Conservation (phyloP, 2,329 filamentous ascomycete genomes). For the Akanthomyces uredinophilus region DNA sequence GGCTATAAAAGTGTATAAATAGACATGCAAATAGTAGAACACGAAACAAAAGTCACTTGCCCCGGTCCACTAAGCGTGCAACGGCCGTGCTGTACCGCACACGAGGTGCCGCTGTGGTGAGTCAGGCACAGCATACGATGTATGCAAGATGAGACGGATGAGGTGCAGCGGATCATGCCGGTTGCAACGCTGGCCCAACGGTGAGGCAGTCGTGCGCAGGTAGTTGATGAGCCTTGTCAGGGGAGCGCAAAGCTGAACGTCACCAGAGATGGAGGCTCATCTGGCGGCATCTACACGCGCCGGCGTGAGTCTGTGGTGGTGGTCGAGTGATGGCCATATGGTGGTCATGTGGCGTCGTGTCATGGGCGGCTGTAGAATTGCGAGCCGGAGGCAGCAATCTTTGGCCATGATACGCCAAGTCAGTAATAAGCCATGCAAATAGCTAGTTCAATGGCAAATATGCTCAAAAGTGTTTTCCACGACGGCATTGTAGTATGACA, state of each 20-base stretch:
- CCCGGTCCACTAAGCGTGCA: neutral
- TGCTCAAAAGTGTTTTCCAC: too few relatives aligned
- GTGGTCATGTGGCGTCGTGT: slow-evolving; percentile 8
- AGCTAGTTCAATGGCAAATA: too few relatives aligned
- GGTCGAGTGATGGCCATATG: neutral
- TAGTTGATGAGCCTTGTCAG: neutral
- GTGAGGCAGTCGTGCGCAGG: neutral
- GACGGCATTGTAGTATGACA: too few relatives aligned
- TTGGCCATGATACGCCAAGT: too few relatives aligned
- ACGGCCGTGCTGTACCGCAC: neutral
- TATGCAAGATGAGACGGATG: neutral
- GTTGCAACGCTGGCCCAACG: neutral
- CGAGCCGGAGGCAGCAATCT: neutral
- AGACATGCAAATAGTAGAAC: slow-evolving; percentile 7
- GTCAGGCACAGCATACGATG: neutral
- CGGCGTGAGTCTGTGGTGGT: neutral
- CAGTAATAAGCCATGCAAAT: too few relatives aligned
- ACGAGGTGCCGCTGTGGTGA: neutral
- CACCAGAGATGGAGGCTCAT: neutral
- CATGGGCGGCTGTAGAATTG: neutral
- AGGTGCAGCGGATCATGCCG: slow-evolving; percentile 9
- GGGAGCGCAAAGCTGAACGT: neutral
- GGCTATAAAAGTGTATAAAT: neutral
- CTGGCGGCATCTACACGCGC: neutral
- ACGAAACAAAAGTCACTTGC: neutral